Conservation (phyloP, 495 filamentous ascomycete genomes). For the Astrocystis sublimbata region DNA sequence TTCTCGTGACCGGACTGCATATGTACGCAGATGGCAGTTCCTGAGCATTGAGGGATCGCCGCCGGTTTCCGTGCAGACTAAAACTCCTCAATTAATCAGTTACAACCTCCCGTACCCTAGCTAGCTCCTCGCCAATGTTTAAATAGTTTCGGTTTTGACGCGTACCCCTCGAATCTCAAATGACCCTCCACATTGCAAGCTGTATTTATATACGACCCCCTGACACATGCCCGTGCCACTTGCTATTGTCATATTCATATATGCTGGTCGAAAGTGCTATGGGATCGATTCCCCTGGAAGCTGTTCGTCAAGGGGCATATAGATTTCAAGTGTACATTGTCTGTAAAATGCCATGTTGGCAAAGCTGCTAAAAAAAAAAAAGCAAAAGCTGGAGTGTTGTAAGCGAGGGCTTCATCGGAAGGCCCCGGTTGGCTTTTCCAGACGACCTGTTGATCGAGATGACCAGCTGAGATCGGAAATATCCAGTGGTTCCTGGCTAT, state of each 20-base stretch:
- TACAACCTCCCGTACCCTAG: not conserved
- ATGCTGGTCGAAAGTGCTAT: not conserved
- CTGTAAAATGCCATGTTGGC: not conserved
- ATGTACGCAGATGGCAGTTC: not conserved
- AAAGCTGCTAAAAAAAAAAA: not conserved
- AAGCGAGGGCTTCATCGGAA: conserved; percentile 6
- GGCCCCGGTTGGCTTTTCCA: not conserved
- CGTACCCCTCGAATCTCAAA: conserved; percentile 13
- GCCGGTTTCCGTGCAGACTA: not conserved
- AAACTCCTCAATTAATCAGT: not conserved
- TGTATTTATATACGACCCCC: conserved; percentile 2
- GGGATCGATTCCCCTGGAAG: not conserved
- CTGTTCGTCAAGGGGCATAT: not conserved
- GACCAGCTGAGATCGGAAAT: conserved; percentile 11
- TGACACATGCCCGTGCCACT: not conserved
- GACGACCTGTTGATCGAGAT: conserved; percentile 9
- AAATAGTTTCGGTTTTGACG: conserved; percentile 8
- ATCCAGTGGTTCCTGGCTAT: conserved; percentile 15
- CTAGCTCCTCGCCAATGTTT: not conserved
- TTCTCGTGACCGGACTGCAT: not conserved
- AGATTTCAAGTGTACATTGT: not conserved
- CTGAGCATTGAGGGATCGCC: conserved; percentile 5
- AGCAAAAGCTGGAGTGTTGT: not conserved
- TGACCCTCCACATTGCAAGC: conserved; percentile 1
- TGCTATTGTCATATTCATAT: not conserved